Percentiles rank a stretch among this genome's conserved stretches.
Evolutionary conservation across 148 eudicot genomes (phyloP).

Genomic region (Linanthus parryae): DNA sequence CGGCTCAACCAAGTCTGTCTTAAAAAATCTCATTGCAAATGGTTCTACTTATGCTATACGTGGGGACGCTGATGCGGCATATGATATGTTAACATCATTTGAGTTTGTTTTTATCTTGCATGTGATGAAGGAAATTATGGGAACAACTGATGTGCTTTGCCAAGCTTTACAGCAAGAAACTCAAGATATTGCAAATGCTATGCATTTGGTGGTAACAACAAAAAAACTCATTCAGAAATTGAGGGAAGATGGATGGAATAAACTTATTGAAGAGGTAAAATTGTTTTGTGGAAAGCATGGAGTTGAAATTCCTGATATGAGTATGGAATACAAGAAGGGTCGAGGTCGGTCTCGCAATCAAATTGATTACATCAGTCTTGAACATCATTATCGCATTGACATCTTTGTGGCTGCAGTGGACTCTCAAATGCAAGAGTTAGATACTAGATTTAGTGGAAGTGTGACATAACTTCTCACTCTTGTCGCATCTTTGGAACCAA

Average conservation of each 20-base stretch:
- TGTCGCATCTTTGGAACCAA: background rate
- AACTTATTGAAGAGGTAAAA: background rate
- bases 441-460: background rate
- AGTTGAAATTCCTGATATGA: background rate
- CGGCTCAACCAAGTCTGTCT: background rate
- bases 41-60: background rate
- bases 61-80: background rate
- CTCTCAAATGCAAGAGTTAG: background rate
- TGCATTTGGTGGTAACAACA: constrained; percentile 2
- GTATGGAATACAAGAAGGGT: background rate
- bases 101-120: constrained; percentile 7
- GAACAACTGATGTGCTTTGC: constrained; percentile 6
- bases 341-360: background rate
- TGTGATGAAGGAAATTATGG: constrained; percentile 2
- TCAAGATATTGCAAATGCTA: constrained; percentile 9
- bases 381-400: too few relatives aligned
- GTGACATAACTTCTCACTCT: background rate
- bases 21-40: background rate
- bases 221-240: background rate
- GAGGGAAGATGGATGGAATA: background rate
- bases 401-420: background rate
- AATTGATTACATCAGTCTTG: background rate
- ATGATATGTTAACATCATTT: background rate
- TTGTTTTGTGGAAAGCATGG: background rate
- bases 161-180: constrained; percentile 6